A percentile compares a stretch with the other conserved stretches of the same genome.
phyloP scores from a whole-genome alignment of 345 rosid genomes.

The Passiflora organensis region DNA sequence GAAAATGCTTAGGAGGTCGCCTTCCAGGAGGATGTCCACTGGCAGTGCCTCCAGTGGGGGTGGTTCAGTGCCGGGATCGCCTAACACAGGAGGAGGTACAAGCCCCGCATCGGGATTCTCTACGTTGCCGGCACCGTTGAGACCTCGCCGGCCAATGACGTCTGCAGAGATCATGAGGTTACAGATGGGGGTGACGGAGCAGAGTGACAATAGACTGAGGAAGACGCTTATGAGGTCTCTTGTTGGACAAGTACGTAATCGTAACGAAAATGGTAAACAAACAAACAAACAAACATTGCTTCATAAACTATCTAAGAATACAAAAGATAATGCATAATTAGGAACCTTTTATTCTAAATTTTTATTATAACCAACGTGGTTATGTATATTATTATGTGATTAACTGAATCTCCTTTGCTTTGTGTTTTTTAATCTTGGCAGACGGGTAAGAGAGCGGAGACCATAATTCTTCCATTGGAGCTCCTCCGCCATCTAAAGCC shows the following conservation, averaged over 20 bases:
- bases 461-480: conserved; percentile 81
- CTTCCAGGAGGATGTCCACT: conserved; percentile 58
- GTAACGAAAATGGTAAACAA: no score
- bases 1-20: conserved; percentile 68
- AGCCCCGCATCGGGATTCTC: conserved; percentile 36
- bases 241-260: conserved; percentile 84
- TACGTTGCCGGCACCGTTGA: conserved; percentile 31
- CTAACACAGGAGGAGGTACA: conserved; percentile 18
- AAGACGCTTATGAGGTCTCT: conserved; percentile 83
- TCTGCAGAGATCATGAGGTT: conserved; percentile 94
- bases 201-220: conserved; percentile 71
- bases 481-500: conserved; percentile 78
- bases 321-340: no score
- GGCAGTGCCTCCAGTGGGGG: conserved; percentile 17
- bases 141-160: conserved; percentile 68
- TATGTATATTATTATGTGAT: no score
- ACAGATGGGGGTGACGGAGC: conserved; percentile 91
- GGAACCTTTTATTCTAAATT: no score
- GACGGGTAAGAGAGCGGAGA: conserved; percentile 82
- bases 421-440: no score
- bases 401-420: no score
- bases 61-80: conserved; percentile 47
- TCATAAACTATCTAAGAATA: no score
- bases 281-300: no score
- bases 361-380: no score